Conservation (phyloP, 2,329 filamentous ascomycete species). For the Diplocarpon mali region DNA sequence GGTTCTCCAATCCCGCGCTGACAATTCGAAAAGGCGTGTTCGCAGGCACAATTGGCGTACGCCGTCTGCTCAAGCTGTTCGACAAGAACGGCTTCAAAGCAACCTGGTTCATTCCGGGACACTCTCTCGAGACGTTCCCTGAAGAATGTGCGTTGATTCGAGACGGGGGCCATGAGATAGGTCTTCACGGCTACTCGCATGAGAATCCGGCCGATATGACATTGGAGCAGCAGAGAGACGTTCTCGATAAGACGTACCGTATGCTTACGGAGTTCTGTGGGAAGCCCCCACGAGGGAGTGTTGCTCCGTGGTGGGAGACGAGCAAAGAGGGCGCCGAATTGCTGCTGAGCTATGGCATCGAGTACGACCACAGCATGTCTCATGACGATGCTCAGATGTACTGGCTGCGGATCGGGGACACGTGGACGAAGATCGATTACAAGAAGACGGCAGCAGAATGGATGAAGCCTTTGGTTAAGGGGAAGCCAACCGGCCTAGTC, state of each 20-base stretch:
- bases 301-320: constrained; percentile 69
- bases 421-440: constrained; percentile 60
- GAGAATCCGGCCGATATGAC: constrained; percentile 64
- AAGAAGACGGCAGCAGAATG: constrained; percentile 47
- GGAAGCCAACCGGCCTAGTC: constrained; percentile 49
- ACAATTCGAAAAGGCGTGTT: constrained; percentile 39
- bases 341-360: constrained; percentile 54
- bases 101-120: constrained; percentile 54
- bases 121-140: constrained; percentile 54
- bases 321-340: constrained; percentile 56
- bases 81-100: constrained; percentile 62
- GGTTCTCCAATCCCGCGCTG: background rate
- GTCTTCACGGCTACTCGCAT: constrained; percentile 62
- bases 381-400: constrained; percentile 56
- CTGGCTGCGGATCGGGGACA: constrained; percentile 51
- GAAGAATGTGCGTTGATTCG: constrained; percentile 51
- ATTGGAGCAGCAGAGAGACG: constrained; percentile 62
- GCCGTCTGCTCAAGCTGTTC: constrained; percentile 58
- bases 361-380: constrained; percentile 58
- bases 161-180: constrained; percentile 53
- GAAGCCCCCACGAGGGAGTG: constrained; percentile 60
- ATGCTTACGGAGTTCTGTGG: constrained; percentile 61
- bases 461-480: constrained; percentile 55
- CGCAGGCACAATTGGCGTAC: constrained; percentile 55
- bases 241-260: constrained; percentile 63